Base-by-base conservation (phyloP, 257 asterid genomes). In the Galeopsis tetrahit region DNA sequence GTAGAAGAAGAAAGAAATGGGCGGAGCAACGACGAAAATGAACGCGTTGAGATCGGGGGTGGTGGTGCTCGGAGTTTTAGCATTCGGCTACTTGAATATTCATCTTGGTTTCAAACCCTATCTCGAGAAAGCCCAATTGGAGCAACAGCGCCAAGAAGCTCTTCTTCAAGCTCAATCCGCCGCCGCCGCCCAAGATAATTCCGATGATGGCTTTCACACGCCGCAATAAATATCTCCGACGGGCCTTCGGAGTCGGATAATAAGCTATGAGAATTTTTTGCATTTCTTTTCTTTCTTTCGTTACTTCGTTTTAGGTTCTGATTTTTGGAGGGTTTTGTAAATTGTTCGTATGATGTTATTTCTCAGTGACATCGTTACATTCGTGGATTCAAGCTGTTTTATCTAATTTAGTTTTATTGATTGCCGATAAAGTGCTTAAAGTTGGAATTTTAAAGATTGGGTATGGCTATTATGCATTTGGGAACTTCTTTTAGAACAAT, bases 81-180 rank as follows among this genome's bases (percentile, higher is more conserved):
- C 96, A 31, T 92, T 92, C 76, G 98, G 98, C 0, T 92, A 88
- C 85, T 79, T 92, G 65, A 86, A 89, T 69, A 80, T 92, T 42
- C 90, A 88, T 49, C 77, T 92, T 78, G 96, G 96, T 5, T 90
- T 92, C 87, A 88, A 86, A 51, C 96, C 98, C 53, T 88, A 78
- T 75, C 91, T 92, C 4, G 90, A 88, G 79, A 85, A 69, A 83
- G 90, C 96, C 49, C 84, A 85, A 44, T 66, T 85, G 81, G 87
- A 85, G 84, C 85, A 80, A 48, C 90, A 85, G 73, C 86, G 82
- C 39, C 96, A 70, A 15, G 85, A 83, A 36, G 68, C 81, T 52
- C 85, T 83, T 7, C 82, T 52, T 46, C 83, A 52, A 72, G 69
- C 79, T 49, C 79, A 74, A 64, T 59, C 80, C 73, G 76, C 78